phyloP scores from a whole-genome alignment of 140 eudicot genomes.

The Oenanthe javanica region DNA sequence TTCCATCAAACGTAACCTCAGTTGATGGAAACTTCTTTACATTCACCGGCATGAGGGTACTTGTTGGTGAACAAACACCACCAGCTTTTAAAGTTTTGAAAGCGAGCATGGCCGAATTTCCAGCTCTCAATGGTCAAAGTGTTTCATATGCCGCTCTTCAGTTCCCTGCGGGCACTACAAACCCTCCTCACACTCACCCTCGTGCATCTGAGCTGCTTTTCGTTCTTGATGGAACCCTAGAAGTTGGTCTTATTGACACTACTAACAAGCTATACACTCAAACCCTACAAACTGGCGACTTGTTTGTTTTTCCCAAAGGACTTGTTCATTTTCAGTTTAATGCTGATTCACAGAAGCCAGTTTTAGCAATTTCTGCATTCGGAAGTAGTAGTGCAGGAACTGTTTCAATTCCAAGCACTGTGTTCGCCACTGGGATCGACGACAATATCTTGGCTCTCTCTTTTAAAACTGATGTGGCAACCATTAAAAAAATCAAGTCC shows the following conservation, averaged over 20 bases:
- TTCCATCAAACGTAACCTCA: not conserved
- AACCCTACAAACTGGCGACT: constrained; percentile 13
- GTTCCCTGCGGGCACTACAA: constrained; percentile 9
- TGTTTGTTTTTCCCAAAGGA: constrained; percentile 19
- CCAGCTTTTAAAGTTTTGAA: not conserved
- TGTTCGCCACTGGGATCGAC: constrained; percentile 4
- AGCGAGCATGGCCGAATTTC: constrained; percentile 5
- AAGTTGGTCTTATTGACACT: constrained; percentile 12
- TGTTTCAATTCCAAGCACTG: constrained; percentile 10
- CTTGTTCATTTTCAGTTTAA: constrained; percentile 16
- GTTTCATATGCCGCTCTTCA: constrained; percentile 9
- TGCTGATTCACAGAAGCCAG: not conserved
- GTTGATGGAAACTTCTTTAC: not conserved
- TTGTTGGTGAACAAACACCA: not conserved
- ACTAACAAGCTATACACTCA: constrained; percentile 1
- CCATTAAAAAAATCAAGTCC: constrained; percentile 6
- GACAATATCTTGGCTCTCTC: constrained; percentile 9
- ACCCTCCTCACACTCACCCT: constrained; percentile 20
- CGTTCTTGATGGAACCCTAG: not conserved
- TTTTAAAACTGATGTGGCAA: constrained; percentile 14
- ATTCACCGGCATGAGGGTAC: constrained; percentile 4
- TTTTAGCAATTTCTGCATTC: constrained; percentile 8
- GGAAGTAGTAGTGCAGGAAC: constrained; percentile 17
- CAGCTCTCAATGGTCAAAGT: constrained; percentile 12
- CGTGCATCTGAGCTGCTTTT: constrained; percentile 18